Evolutionary conservation across 352 stramenopile species (phyloP).

Genomic region (Globisporangium camurandrum): DNA sequence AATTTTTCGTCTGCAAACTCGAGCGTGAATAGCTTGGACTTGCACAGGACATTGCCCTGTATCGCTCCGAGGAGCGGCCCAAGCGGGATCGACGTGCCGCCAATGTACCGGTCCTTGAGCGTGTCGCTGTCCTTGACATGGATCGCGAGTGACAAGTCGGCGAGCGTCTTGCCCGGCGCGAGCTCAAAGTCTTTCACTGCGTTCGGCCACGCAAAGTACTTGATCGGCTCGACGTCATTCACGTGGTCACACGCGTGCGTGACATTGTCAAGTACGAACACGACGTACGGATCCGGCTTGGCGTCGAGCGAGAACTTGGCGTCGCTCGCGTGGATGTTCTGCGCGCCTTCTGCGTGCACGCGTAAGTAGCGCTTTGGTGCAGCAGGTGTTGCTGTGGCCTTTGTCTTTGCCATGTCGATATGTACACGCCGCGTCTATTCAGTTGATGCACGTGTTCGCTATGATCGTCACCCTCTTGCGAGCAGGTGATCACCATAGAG

Average conservation of each 20-base stretch:
- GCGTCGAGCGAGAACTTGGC: constrained; percentile 25
- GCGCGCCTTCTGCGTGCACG: constrained; percentile 30
- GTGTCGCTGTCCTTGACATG: constrained; percentile 45
- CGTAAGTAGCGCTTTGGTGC: constrained; percentile 12
- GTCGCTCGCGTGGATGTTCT: constrained; percentile 19
- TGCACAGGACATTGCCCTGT: constrained; percentile 18
- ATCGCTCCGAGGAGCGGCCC: constrained; percentile 12
- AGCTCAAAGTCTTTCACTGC: constrained; percentile 30
- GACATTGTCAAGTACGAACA: constrained; percentile 23
- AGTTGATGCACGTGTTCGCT: not conserved
- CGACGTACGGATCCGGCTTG: constrained; percentile 40
- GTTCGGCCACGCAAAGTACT: constrained; percentile 39
- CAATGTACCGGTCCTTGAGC: constrained; percentile 42
- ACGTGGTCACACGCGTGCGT: constrained; percentile 23
- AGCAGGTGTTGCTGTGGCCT: not conserved
- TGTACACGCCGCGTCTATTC: no score
- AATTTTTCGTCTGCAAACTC: constrained; percentile 37
- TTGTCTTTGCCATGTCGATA: constrained; percentile 7
- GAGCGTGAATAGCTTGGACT: constrained; percentile 23
- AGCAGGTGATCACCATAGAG: no score
- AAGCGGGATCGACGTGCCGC: constrained; percentile 25
- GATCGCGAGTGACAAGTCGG: constrained; percentile 16
- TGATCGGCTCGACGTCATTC: constrained; percentile 31
- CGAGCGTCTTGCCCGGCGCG: constrained; percentile 9
- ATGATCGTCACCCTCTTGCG: not conserved